Evolutionary conservation across 1,284 basidiomycete species (phyloP).

Genomic region (Irpex sp.): DNA sequence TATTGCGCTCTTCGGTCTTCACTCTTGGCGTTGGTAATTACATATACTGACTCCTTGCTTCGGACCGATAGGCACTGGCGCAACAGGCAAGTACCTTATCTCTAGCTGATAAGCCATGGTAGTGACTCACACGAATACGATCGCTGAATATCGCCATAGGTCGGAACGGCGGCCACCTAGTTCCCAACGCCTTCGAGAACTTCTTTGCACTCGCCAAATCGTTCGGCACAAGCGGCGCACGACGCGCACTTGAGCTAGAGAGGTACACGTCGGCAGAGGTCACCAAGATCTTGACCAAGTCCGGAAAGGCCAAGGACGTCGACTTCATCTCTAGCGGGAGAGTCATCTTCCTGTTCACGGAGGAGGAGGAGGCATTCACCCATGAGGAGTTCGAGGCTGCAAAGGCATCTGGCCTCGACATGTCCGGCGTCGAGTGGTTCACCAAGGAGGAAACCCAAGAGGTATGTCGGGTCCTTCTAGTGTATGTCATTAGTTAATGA

Average conservation of each 20-base stretch:
- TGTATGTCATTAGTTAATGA: no score
- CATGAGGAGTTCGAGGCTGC: slow-evolving; percentile 52
- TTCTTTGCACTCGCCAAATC: slow-evolving; percentile 37
- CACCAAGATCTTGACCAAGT: slow-evolving; percentile 42
- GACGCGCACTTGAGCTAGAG: slow-evolving; percentile 55
- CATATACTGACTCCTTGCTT: no score
- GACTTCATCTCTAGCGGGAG: slow-evolving; percentile 65
- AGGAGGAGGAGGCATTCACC: slow-evolving; percentile 36
- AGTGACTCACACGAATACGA: no score
- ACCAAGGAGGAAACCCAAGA: slow-evolving; percentile 42
- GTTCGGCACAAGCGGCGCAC: slow-evolving; percentile 53
- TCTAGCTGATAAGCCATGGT: no score
- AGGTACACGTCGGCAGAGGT: slow-evolving; percentile 49
- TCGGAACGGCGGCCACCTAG: slow-evolving; percentile 77
- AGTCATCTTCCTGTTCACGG: slow-evolving; percentile 46
- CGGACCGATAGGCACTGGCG: slow-evolving; percentile 55
- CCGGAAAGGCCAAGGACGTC: slow-evolving; percentile 44
- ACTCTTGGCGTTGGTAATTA: no score
- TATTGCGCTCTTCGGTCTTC: no score
- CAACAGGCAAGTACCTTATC: neutral
- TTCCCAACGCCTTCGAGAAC: slow-evolving; percentile 42
- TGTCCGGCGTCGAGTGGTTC: slow-evolving; percentile 46
- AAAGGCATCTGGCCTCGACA: slow-evolving; percentile 44
- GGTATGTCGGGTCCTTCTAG: slow-evolving; percentile 27
- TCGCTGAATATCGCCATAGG: slow-evolving; percentile 35